Conservation (phyloP, 345 rosid genomes). For the Populus alba region DNA sequence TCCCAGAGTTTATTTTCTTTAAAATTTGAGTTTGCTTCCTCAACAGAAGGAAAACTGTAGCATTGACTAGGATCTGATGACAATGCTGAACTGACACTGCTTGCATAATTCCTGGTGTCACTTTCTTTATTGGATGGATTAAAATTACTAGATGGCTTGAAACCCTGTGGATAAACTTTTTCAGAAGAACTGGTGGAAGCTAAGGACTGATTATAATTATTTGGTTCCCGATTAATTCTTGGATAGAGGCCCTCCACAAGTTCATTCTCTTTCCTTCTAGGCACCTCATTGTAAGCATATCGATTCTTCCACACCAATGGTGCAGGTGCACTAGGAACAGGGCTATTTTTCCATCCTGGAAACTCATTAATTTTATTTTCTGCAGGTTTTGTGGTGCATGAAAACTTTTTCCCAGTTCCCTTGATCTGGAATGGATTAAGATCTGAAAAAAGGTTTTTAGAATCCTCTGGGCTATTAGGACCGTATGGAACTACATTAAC, state of each 20-base stretch:
- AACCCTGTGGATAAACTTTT: conserved; percentile 42
- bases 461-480: conserved; percentile 66
- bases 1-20: conserved; percentile 37
- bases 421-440: conserved; percentile 89
- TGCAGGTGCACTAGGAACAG: conserved; percentile 59
- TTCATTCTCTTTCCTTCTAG: conserved; percentile 67
- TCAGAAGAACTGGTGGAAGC: conserved; percentile 52
- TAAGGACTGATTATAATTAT: conserved; percentile 47
- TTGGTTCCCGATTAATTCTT: conserved; percentile 66
- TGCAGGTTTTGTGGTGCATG: conserved; percentile 45
- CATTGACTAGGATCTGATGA: conserved; percentile 41
- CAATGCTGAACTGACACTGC: conserved; percentile 35
- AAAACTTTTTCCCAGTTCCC: conserved; percentile 67
- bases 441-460: conserved; percentile 81
- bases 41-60: conserved; percentile 29
- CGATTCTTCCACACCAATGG: conserved; percentile 86
- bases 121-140: conserved; percentile 41
- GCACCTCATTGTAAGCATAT: conserved; percentile 74
- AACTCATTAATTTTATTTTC: conserved; percentile 57
- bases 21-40: conserved; percentile 31
- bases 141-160: conserved; percentile 35
- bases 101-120: conserved; percentile 35
- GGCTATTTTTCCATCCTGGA: conserved; percentile 53
- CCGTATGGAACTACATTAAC: conserved; percentile 66
- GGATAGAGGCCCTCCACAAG: conserved; percentile 66